Base-by-base conservation (phyloP, 176 grass and related monocot genomes). In the Secale cereale region DNA sequence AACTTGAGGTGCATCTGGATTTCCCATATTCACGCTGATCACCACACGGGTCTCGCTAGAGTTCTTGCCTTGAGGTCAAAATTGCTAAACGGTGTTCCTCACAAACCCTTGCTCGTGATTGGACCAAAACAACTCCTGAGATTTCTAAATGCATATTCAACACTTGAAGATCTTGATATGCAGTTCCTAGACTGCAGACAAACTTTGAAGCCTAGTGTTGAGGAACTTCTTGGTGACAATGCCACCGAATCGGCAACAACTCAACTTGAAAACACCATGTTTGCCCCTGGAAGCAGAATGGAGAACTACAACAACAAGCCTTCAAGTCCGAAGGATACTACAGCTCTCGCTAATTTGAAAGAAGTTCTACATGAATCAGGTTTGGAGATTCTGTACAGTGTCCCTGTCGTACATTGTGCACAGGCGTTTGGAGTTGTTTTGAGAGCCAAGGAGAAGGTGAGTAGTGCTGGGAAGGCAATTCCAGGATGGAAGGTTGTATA, bases 1-100 rank as follows among this genome's bases (percentile, higher is more conserved):
- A 85, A 75, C 76, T 90, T 98, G 35, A 94, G 78, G 59, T 94
- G 83, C 64, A 98, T 98, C 72, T 98, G 96, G 93, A 88, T 98
- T 75, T 98, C 96, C 57, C 93, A 98, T 90, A 98, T 98, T 84
- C 96, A 98, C 68, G 96, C 93, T 81, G 96, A 98, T 89, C 96
- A 98, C 82, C 93, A 98, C 78, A 92, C 96, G 20, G 93, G 96
- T 37, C 72, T 98, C 28, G 93, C 87, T 77, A 94, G 93, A 94
- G 79, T 98, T 92, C 91, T 98, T 81, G 91, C 93, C 46, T 87
- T 95, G 39, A 78, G 96, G 32, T 92, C 76, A 78, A 90, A 91
- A 9, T 85, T 98, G 83, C 78, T 95, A 32, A 89, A 81, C 30
- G 83, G 81, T 67, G 28, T 86, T 57, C 66, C 81, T 76, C 96